A percentile compares a stretch with the other conserved stretches of the same genome.
Conservation (phyloP, 768 basidiomycete genomes). For the Suillus tomentosus region DNA sequence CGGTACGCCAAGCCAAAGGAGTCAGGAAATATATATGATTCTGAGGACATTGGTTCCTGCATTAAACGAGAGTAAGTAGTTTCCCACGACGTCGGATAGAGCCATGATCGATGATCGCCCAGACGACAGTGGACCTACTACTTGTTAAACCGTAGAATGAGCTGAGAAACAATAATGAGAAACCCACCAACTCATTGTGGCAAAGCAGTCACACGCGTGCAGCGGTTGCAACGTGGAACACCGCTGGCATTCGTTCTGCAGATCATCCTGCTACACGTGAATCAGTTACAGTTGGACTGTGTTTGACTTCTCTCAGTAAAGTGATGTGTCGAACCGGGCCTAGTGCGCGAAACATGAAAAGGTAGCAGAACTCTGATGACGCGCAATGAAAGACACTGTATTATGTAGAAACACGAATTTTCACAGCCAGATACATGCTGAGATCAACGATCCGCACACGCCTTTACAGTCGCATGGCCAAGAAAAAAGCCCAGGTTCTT, state of each 20-base stretch:
- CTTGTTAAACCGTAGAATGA: not conserved
- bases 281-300: no score
- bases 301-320: no score
- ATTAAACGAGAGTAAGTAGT: not conserved
- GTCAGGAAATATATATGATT: not conserved
- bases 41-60: constrained; percentile 5
- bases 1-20: not conserved
- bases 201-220: not conserved
- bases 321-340: no score
- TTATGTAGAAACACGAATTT: not conserved
- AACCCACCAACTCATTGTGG: no score
- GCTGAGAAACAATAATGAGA: no score
- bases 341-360: not conserved
- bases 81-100: constrained; percentile 1
- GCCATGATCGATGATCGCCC: not conserved
- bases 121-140: not conserved
- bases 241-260: not conserved
- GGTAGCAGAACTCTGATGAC: not conserved
- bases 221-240: not conserved
- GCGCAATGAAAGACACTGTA: not conserved
- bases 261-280: not conserved
- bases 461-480: not conserved
- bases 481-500: not conserved
- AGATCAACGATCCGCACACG: not conserved
- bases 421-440: not conserved